Base-by-base conservation (phyloP, 331 rosid species). In the Cydonia oblonga region DNA sequence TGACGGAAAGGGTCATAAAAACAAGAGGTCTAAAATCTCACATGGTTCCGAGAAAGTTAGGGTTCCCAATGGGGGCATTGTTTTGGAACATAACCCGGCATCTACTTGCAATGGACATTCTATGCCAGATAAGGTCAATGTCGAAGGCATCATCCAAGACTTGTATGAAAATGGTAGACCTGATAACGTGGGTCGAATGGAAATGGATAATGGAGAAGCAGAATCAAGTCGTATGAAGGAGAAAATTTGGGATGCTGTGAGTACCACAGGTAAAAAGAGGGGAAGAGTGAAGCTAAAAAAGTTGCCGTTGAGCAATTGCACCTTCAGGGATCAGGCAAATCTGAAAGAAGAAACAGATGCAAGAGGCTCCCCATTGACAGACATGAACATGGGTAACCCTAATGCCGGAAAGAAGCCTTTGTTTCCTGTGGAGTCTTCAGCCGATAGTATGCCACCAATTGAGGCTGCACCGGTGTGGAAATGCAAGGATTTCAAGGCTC, bases 221-320 rank as follows among this genome's bases (percentile, higher is more conserved):
- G 98, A 87, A 78, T 86, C 90, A 25, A 82, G 93, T 83, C 89
- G 78, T 65, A 69, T 84, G 42, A 88, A 84, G 71, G 93, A 83
- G 74, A 88, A 82, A 86, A 74, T 9, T 56, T 67, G 69, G 46
- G 93, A 83, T 24, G 92, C 90, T 54, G 64, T 57, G 60, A 78
- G 82, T 76, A 71, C 83, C 57, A 79, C 82, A 59, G 90, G 88
- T 49, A 92, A 85, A 84, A 92, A 86, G 86, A 92, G 90, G 82
- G 98, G 98, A 75, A 88, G 96, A 81, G 89, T 85, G 84, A 92
- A 90, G 89, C 91, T 90, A 73, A 92, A 90, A 65, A 90, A 85
- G 81, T 79, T 92, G 81, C 92, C 96, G 30, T 90, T 90, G 52
- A 92, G 95, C 86, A 84, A 84, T 60, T 90, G 92, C 75, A 78